Evolutionary conservation across 2,329 filamentous ascomycete genomes (phyloP).

Genomic region (Ceratocystis smalleyi): DNA sequence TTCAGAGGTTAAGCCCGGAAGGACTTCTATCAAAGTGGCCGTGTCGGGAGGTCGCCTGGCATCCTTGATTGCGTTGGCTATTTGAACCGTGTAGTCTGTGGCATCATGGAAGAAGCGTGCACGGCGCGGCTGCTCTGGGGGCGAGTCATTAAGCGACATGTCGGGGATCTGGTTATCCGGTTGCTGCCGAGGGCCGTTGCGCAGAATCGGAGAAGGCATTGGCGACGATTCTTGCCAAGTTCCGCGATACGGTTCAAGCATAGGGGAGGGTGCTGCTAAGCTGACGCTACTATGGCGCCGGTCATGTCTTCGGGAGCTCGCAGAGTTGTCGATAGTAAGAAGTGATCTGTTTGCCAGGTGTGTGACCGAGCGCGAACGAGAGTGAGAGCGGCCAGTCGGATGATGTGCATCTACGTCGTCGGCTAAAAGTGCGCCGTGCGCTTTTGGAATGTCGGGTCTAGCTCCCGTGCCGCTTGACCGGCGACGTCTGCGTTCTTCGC

Average conservation of each 20-base stretch:
- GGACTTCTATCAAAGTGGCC: slow-evolving; percentile 61
- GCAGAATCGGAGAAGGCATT: slow-evolving; percentile 64
- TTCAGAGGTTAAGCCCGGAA: slow-evolving; percentile 71
- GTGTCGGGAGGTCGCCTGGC: slow-evolving; percentile 48
- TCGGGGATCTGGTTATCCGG: slow-evolving; percentile 20
- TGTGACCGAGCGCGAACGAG: slow-evolving; percentile 11
- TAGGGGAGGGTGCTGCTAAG: slow-evolving; percentile 54
- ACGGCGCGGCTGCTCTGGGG: slow-evolving; percentile 30
- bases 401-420: slow-evolving; percentile 5
- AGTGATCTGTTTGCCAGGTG: slow-evolving; percentile 34
- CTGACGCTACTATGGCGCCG: slow-evolving; percentile 23
- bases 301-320: not conserved
- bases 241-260: slow-evolving; percentile 82
- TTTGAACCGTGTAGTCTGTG: slow-evolving; percentile 56
- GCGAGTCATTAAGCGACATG: slow-evolving; percentile 29
- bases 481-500: slow-evolving; percentile 5
- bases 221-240: slow-evolving; percentile 91
- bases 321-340: slow-evolving; percentile 30
- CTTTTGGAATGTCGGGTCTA: not conserved
- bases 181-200: slow-evolving; percentile 22
- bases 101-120: slow-evolving; percentile 80
- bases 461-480: not conserved
- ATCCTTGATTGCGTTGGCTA: slow-evolving; percentile 59
- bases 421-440: slow-evolving; percentile 4
- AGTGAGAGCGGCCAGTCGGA: slow-evolving; percentile 5